These are phyloP conservation scores for Hygrophoropsis aurantiaca DNA, from an alignment of 768 basidiomycete genomes.

Conservation along the genomic window DNA sequence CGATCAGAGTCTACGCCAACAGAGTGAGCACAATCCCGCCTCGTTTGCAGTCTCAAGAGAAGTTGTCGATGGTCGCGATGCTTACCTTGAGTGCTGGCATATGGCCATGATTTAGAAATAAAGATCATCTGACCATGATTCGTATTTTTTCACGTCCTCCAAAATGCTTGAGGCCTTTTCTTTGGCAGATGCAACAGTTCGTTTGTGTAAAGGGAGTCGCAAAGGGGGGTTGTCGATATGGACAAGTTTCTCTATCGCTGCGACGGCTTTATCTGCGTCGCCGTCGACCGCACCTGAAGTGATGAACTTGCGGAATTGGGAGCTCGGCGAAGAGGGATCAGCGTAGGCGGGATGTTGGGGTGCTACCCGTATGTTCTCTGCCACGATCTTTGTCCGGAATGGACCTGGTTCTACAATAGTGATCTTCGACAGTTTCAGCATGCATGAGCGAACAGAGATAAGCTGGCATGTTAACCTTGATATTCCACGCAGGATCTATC, in stretches of 20 bases:
- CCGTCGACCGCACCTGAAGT: neutral
- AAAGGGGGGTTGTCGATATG: slow-evolving; percentile 7
- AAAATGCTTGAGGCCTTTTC: slow-evolving; percentile 2
- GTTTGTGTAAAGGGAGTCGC: slow-evolving; percentile 9
- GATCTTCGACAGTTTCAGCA: slow-evolving; percentile 1
- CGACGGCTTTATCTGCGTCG: slow-evolving; percentile 8
- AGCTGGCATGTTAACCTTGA: slow-evolving; percentile 28
- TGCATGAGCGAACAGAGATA: neutral
- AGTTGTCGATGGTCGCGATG: too few species aligned
- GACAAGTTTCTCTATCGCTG: slow-evolving; percentile 4
- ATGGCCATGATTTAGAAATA: slow-evolving; percentile 1
- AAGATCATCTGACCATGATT: slow-evolving; percentile 7
- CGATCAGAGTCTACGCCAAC: neutral
- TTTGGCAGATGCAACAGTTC: neutral
- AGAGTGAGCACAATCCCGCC: neutral
- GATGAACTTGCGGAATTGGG: slow-evolving; percentile 1
- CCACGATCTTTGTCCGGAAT: slow-evolving; percentile 9
- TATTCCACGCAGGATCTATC: slow-evolving; percentile 42
- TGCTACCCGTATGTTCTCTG: neutral
- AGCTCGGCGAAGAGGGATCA: slow-evolving; percentile 2
- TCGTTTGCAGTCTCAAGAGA: too few species aligned
- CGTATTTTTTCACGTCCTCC: slow-evolving; percentile 2
- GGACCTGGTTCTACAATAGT: slow-evolving; percentile 9
- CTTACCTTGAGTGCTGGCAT: neutral
- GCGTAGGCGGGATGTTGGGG: slow-evolving; percentile 7